A percentile compares a stretch with the other conserved stretches of the same genome.
Conservation (phyloP, 805 yeast genomes). For the Saccharomycopsis fibuligera region DNA sequence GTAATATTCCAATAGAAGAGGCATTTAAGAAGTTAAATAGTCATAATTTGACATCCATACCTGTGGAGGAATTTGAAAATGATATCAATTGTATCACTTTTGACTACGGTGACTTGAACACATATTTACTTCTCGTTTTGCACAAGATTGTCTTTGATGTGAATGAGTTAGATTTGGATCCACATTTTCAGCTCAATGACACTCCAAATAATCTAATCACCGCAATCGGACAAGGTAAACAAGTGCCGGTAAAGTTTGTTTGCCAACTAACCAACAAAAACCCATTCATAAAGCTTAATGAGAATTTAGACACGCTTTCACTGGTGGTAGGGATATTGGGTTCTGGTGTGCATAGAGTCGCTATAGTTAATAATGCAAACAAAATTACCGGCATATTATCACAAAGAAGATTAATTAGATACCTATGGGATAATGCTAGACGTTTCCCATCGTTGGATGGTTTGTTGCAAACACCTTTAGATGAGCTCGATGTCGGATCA, state of each 20-base stretch:
- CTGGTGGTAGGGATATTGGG: conserved; percentile 83
- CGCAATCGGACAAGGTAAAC: conserved; percentile 56
- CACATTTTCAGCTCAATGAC: conserved; percentile 23
- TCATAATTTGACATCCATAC: conserved; percentile 78
- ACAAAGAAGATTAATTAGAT: conserved; percentile 80
- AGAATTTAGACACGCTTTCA: conserved; percentile 53
- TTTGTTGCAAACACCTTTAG: conserved; percentile 59
- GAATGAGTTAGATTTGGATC: conserved; percentile 26
- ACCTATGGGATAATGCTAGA: conserved; percentile 89
- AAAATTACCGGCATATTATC: conserved; percentile 78
- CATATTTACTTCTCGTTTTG: conserved; percentile 77
- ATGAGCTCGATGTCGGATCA: conserved; percentile 68
- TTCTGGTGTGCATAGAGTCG: conserved; percentile 92
- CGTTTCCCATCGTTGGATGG: conserved; percentile 77
- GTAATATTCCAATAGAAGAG: conserved; percentile 68
- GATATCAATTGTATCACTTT: conserved; percentile 75
- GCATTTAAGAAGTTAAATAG: conserved; percentile 75
- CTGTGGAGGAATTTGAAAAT: conserved; percentile 53
- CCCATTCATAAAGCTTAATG: conserved; percentile 75
- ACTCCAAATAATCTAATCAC: conserved; percentile 36
- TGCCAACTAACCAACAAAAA: conserved; percentile 80
- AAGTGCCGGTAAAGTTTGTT: conserved; percentile 84
- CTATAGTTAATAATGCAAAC: conserved; percentile 54
- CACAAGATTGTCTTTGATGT: conserved; percentile 49
- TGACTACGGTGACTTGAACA: conserved; percentile 86